Conservation (phyloP, 1,284 basidiomycete genomes). For the Cutaneotrichosporon sp. region DNA sequence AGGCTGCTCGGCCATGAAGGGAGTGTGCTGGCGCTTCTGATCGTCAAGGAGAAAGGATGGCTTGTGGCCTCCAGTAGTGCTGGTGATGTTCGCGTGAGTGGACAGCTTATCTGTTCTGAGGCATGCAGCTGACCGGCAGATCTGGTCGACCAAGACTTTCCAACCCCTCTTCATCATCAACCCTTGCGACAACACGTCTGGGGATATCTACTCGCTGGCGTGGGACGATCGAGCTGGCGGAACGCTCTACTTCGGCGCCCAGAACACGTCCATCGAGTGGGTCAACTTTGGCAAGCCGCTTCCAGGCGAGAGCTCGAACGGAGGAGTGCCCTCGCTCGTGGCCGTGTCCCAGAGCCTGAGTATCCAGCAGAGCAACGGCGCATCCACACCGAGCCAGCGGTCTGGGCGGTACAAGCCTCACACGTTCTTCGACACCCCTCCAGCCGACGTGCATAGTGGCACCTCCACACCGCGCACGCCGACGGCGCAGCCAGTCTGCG, state of each 20-base stretch:
- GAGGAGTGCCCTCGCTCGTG: slow-evolving; percentile 2
- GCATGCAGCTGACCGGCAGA: slow-evolving; percentile 53
- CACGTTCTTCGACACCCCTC: slow-evolving; percentile 47
- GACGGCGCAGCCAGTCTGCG: not conserved
- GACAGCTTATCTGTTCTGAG: not conserved
- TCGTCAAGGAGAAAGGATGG: slow-evolving; percentile 74
- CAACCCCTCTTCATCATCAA: slow-evolving; percentile 72
- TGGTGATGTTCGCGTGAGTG: slow-evolving; percentile 71
- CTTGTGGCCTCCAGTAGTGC: slow-evolving; percentile 71
- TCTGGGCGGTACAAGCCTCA: slow-evolving; percentile 49
- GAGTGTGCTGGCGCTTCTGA: slow-evolving; percentile 77
- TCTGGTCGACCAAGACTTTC: slow-evolving; percentile 79
- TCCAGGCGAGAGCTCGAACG: not conserved
- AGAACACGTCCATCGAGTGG: slow-evolving; percentile 88
- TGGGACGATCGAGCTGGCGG: slow-evolving; percentile 68
- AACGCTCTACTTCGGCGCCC: slow-evolving; percentile 78
- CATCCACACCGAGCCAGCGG: slow-evolving; percentile 31
- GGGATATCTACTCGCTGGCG: slow-evolving; percentile 84
- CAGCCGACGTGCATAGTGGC: slow-evolving; percentile 29
- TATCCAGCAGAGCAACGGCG: slow-evolving; percentile 2
- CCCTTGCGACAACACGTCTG: slow-evolving; percentile 81
- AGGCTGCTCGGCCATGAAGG: slow-evolving; percentile 80
- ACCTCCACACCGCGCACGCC: slow-evolving; percentile 34
- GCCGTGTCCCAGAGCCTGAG: slow-evolving; percentile 6
- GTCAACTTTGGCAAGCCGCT: slow-evolving; percentile 59